Conservation (phyloP, 106 monocot species). For the Dendrobium officinale region DNA sequence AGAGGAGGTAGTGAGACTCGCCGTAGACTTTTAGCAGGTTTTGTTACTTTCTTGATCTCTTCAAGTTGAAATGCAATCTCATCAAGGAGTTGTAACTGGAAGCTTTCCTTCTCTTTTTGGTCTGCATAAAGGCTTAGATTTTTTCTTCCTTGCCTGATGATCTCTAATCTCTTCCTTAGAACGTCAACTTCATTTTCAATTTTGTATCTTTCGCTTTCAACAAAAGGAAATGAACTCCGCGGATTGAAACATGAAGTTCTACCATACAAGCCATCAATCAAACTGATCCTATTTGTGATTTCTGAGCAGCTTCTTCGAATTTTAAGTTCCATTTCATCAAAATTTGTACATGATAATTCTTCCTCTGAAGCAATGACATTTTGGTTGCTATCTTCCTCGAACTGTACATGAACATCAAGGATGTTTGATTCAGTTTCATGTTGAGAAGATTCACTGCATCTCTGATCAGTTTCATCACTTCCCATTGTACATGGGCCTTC, state of each 20-base stretch:
- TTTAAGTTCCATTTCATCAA: conserved; percentile 6
- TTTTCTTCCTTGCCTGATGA: conserved; percentile 57
- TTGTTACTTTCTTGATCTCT: conserved; percentile 36
- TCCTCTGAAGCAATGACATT: background rate
- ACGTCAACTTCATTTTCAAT: conserved; percentile 65
- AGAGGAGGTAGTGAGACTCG: conserved; percentile 39
- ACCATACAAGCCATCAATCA: conserved; percentile 5
- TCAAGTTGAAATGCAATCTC: conserved; percentile 58
- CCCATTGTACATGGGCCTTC: background rate
- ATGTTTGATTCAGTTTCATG: conserved; percentile 24
- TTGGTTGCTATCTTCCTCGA: conserved; percentile 12
- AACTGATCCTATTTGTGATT: background rate
- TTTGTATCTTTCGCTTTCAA: conserved; percentile 42
- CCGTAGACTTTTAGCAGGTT: conserved; percentile 22
- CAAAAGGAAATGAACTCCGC: conserved; percentile 40
- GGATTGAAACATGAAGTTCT: conserved; percentile 19
- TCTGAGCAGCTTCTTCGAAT: conserved; percentile 41
- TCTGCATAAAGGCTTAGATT: conserved; percentile 44
- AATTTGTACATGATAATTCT: conserved; percentile 13
- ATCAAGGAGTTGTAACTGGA: conserved; percentile 51
- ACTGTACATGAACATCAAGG: conserved; percentile 56
- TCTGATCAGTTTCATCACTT: conserved; percentile 4
- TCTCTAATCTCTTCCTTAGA: conserved; percentile 57
- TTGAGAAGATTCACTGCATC: conserved; percentile 13
- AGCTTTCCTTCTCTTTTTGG: conserved; percentile 29